Evolutionary conservation across 192 early-diverging fungal species (phyloP).

Genomic region (Coemansia guatemalensis): DNA sequence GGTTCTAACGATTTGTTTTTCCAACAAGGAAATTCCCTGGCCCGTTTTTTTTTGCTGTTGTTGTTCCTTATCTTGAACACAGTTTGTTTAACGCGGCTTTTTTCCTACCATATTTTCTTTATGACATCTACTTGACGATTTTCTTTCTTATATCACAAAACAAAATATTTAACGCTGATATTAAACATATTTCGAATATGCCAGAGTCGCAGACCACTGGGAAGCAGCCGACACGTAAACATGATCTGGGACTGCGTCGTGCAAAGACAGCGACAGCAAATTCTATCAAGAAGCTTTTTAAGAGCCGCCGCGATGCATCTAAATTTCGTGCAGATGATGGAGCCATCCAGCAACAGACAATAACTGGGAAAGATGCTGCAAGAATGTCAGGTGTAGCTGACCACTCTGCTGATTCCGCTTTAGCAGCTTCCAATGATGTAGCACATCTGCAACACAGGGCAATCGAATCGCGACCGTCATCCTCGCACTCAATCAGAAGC

Average conservation of each 20-base stretch:
- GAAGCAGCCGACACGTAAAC: constrained; percentile 7
- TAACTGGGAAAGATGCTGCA: background rate
- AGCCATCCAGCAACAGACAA: background rate
- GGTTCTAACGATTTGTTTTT: background rate
- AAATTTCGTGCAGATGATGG: background rate
- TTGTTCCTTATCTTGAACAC: background rate
- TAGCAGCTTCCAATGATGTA: background rate
- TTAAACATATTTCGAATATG: background rate
- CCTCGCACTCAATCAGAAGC: constrained; percentile 34
- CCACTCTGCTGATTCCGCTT: background rate
- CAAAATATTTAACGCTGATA: background rate
- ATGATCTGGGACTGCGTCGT: constrained; percentile 20
- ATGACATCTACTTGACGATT: background rate
- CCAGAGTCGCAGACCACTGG: background rate
- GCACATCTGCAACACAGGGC: background rate
- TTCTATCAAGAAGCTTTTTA: constrained; percentile 37
- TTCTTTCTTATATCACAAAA: background rate
- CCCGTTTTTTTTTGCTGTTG: background rate
- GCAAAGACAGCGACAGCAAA: constrained; percentile 30
- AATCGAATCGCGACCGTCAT: constrained; percentile 30
- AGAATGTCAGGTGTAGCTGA: background rate
- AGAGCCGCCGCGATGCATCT: constrained; percentile 10
- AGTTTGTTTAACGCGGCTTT: background rate
- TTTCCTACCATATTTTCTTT: background rate
- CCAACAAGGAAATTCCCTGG: background rate